These are phyloP conservation scores for Medakamo hakoo DNA, from an alignment of 139 green algal species.

Conservation along the genomic window DNA sequence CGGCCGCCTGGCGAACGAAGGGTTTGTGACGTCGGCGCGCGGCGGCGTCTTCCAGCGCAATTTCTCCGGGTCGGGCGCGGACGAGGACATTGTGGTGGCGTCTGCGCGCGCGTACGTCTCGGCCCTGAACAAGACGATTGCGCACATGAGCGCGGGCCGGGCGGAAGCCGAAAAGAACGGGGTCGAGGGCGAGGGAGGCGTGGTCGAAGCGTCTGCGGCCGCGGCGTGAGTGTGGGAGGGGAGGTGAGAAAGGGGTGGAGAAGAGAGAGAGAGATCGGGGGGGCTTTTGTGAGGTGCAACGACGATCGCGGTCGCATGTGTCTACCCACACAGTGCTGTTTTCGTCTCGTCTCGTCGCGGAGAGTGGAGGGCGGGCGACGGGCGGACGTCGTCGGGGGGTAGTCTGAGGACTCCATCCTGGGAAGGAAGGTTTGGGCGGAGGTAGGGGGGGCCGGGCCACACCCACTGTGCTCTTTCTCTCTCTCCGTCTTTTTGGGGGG, in stretches of 20 bases:
- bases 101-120: slow-evolving; percentile 74
- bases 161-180: neutral
- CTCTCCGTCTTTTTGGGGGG: too few species aligned
- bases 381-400: too few species aligned
- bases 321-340: too few species aligned
- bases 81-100: slow-evolving; percentile 90
- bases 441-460: too few species aligned
- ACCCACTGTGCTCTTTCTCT: too few species aligned
- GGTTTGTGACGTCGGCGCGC: slow-evolving; percentile 25
- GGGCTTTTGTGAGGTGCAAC: too few species aligned
- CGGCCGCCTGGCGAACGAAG: slow-evolving; percentile 26
- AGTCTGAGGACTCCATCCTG: too few species aligned
- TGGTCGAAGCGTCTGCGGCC: neutral
- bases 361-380: too few species aligned
- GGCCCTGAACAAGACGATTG: slow-evolving; percentile 95
- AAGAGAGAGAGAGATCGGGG: neutral
- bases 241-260: neutral
- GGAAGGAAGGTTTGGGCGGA: too few species aligned
- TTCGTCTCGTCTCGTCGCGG: too few species aligned
- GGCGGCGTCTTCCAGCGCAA: slow-evolving; percentile 29
- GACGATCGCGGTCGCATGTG: too few species aligned
- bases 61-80: slow-evolving; percentile 63
- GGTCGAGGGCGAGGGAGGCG: too few species aligned
- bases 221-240: neutral
- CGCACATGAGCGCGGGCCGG: slow-evolving; percentile 25